Conservation (phyloP, 306 rosid species). For the Pyrus pyrifolia region DNA sequence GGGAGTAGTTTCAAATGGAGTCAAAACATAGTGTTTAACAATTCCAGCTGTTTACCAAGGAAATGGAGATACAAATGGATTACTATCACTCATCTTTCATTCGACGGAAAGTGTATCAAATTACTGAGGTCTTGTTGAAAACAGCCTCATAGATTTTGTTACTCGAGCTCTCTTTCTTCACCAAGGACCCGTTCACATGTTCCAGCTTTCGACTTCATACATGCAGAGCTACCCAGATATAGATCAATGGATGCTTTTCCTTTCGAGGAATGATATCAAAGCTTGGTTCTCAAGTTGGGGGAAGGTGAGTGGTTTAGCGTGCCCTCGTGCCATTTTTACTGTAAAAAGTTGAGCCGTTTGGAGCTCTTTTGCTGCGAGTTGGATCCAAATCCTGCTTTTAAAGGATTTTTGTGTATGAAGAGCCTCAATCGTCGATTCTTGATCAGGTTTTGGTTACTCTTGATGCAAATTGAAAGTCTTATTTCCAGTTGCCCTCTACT, state of each 20-base stretch:
- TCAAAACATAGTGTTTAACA: too few species aligned
- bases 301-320: slow-evolving; percentile 67
- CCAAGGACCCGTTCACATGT: slow-evolving; percentile 82
- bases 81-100: slow-evolving; percentile 55
- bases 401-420: slow-evolving; percentile 56
- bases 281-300: slow-evolving; percentile 63
- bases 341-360: slow-evolving; percentile 56
- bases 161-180: slow-evolving; percentile 72
- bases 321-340: slow-evolving; percentile 67
- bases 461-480: slow-evolving; percentile 62
- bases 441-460: slow-evolving; percentile 60
- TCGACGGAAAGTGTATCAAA: slow-evolving; percentile 44
- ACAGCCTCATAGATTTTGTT: slow-evolving; percentile 44
- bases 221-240: slow-evolving; percentile 64
- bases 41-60: too few species aligned
- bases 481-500: slow-evolving; percentile 64
- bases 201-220: slow-evolving; percentile 43
- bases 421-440: slow-evolving; percentile 42
- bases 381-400: slow-evolving; percentile 61
- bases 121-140: slow-evolving; percentile 29
- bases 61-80: too few species aligned
- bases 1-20: too few species aligned
- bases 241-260: slow-evolving; percentile 86
- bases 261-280: slow-evolving; percentile 67
- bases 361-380: slow-evolving; percentile 75